Percentiles rank a stretch among this genome's conserved stretches.
These are phyloP conservation scores for Neurospora africana DNA, from an alignment of 495 filamentous ascomycete species.

Conservation along the genomic window DNA sequence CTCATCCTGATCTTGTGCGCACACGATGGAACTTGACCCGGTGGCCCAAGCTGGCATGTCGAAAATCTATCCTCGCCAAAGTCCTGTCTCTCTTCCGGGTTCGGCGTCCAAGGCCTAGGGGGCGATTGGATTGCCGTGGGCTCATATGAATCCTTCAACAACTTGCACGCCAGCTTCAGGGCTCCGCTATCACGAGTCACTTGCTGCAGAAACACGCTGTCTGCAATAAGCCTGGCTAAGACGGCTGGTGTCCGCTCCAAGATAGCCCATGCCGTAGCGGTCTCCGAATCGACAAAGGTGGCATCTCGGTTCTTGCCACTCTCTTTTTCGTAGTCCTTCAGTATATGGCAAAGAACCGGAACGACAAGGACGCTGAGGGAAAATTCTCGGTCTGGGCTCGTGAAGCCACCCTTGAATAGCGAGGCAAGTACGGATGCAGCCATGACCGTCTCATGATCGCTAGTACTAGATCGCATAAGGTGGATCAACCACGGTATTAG, in stretches of 20 bases:
- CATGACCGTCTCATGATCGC: slow-evolving; percentile 57
- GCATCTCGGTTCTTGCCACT: slow-evolving; percentile 25
- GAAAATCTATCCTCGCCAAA: slow-evolving; percentile 11
- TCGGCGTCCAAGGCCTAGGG: slow-evolving; percentile 33
- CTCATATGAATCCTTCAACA: slow-evolving; percentile 61
- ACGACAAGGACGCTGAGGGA: slow-evolving; percentile 57
- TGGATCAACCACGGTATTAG: slow-evolving; percentile 76
- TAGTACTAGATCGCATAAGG: slow-evolving; percentile 47
- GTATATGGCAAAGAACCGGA: slow-evolving; percentile 59
- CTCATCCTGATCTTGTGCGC: slow-evolving; percentile 68
- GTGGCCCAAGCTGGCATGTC: slow-evolving; percentile 42
- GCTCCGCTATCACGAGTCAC: slow-evolving; percentile 70
- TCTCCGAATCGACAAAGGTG: slow-evolving; percentile 25
- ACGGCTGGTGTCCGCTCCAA: slow-evolving; percentile 64
- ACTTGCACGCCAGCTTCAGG: slow-evolving; percentile 59
- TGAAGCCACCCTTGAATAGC: slow-evolving; percentile 60
- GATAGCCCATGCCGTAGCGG: slow-evolving; percentile 34
- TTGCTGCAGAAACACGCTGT: slow-evolving; percentile 65
- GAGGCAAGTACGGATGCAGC: slow-evolving; percentile 70
- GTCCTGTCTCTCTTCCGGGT: slow-evolving; percentile 12
- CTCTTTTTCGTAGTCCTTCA: slow-evolving; percentile 47
- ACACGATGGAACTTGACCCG: slow-evolving; percentile 51
- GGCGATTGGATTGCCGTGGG: slow-evolving; percentile 30
- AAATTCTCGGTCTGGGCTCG: slow-evolving; percentile 48
- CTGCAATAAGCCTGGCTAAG: slow-evolving; percentile 66